Evolutionary conservation across 2,329 filamentous ascomycete genomes (phyloP), one percentile per base, ranked within the genome.

Genomic region (Ophiostoma tasmaniense): DNA sequence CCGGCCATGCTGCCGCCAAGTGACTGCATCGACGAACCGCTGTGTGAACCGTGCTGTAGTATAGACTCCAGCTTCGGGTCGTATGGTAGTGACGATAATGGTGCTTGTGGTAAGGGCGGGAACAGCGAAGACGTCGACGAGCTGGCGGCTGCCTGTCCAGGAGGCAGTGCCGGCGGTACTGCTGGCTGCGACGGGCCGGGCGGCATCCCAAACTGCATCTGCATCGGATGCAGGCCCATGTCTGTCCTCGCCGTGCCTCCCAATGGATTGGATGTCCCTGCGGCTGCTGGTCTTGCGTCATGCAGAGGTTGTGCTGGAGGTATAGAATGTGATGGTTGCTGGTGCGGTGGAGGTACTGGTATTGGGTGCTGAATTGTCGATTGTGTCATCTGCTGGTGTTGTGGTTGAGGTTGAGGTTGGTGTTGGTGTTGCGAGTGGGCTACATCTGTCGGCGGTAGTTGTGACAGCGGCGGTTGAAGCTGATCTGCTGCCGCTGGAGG

Each of bases 21-120:
- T 8, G 66, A 39, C 39, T 66, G 64, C 52, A 66, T 67, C 35
- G 73, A 71, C 22, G 73, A 71, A 13, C 69, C 71, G 11, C 68
- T 70, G 2, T 64, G 45, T 71, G n/a, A 62, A 65, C 71, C 62
- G n/a, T 68, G 52, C 25, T 70, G 68, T 5, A 69, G 35, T 3
- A 67, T 6, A 1, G 68, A 66, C 17, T 68, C 70, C 14, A 67
- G 37, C 14, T 67, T 68, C 0, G 64, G 55, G 28, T 70, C 70
- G 37, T 67, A 68, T 1, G 68, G 66, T 14, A 55, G 42, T 2
- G 65, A 67, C 7, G 66, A 35, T 14, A 67, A 28, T n/a, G 66
- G 62, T 4, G 66, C 28, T 30, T 66, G 28, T 22, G 64, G 11
- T 22, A 64, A 25, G 35, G 67, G 37, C 13, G 69, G 35, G 25